Conservation (phyloP, 176 grass and related monocot species). For the Chrysopogon serrulatus region DNA sequence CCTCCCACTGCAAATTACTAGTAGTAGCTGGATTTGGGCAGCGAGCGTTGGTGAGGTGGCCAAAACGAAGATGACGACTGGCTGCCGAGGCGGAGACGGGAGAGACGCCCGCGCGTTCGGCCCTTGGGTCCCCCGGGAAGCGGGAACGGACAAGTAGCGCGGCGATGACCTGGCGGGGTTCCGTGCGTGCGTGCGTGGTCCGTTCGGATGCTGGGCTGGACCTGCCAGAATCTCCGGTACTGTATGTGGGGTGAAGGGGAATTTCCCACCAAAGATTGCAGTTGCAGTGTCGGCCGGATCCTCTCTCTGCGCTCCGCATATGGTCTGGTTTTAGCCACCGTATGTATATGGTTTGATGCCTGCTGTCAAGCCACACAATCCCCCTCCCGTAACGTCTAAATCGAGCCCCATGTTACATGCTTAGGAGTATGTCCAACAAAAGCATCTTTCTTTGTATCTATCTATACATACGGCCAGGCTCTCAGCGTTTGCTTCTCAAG, state of each 20-base stretch:
- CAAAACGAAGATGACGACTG: background rate
- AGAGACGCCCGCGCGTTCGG: too few species aligned
- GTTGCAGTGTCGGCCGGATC: background rate
- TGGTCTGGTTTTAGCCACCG: background rate
- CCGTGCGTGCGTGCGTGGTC: too few species aligned
- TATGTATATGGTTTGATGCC: background rate
- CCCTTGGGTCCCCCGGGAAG: background rate
- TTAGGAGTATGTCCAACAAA: background rate
- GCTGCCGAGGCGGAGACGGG: background rate
- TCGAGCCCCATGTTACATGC: background rate
- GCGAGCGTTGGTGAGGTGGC: background rate
- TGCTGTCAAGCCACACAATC: too few species aligned
- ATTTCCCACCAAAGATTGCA: background rate
- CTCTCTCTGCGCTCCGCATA: background rate
- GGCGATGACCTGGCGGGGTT: slow-evolving; percentile 6
- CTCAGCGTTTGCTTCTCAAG: too few species aligned
- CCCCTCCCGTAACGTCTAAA: background rate
- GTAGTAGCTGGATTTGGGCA: slow-evolving; percentile 13
- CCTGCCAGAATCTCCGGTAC: background rate
- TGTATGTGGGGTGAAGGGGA: background rate
- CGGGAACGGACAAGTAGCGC: background rate
- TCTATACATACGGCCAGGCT: too few species aligned
- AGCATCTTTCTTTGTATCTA: background rate
- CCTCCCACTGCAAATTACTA: background rate
- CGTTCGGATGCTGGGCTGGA: slow-evolving; percentile 3